Evolutionary conservation across 108 stramenopile genomes (phyloP).

Genomic region (Heterococcus sp.): DNA sequence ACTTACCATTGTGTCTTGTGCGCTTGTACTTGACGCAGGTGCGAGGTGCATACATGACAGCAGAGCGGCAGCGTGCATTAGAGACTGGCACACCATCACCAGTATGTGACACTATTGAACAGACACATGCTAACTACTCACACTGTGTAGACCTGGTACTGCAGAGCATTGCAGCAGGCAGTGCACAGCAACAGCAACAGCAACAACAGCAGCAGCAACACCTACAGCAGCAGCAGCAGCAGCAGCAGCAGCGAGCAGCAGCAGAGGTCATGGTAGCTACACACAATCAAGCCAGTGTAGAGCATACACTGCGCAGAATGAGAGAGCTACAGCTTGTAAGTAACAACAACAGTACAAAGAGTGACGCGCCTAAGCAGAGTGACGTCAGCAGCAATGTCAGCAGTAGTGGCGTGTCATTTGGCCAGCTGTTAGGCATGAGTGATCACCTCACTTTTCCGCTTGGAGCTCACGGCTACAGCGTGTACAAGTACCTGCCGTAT

Average conservation of each 20-base stretch:
- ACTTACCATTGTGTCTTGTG: too few relatives aligned
- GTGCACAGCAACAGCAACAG: too few relatives aligned
- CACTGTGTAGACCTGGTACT: slow-evolving; percentile 11
- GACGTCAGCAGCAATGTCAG: too few relatives aligned
- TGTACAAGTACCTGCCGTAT: slow-evolving; percentile 83
- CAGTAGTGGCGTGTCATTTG: slow-evolving; percentile 76
- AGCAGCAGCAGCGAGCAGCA: slow-evolving; percentile 25
- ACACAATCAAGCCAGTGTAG: slow-evolving; percentile 82
- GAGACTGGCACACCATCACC: slow-evolving; percentile 33
- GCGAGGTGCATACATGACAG: slow-evolving; percentile 94
- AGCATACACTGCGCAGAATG: slow-evolving; percentile 71
- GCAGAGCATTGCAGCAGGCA: slow-evolving; percentile 66
- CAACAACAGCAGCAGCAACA: too few relatives aligned
- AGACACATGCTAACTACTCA: slow-evolving; percentile 79
- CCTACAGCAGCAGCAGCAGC: too few relatives aligned
- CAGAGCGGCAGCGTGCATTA: slow-evolving; percentile 74
- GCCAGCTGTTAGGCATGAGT: slow-evolving; percentile 92
- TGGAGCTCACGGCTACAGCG: slow-evolving; percentile 73
- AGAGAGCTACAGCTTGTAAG: slow-evolving; percentile 60
- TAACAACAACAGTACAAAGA: too few relatives aligned
- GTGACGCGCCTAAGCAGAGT: too few relatives aligned
- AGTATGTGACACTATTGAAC: slow-evolving; percentile 60
- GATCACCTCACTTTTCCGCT: slow-evolving; percentile 89
- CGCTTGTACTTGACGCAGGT: too few relatives aligned
- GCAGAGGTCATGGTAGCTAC: slow-evolving; percentile 84